phyloP scores from a whole-genome alignment of 1,139 yeast species.

The Saccharomyces hybrid region DNA sequence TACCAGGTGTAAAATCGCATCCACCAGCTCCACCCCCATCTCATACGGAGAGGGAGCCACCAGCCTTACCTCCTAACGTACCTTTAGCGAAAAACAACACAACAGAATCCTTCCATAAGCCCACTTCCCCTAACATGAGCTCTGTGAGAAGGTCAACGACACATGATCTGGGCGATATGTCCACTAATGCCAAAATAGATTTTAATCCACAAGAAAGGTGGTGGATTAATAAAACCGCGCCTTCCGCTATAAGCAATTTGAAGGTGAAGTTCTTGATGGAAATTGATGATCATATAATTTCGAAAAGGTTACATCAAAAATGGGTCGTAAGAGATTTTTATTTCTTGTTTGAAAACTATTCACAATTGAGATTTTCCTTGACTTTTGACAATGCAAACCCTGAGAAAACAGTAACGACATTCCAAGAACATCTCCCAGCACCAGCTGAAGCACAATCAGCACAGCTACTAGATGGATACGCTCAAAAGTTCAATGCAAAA shows the following conservation, averaged over 20 bases:
- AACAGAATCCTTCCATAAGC: not conserved
- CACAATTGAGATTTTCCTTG: constrained; percentile 50
- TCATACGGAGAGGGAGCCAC: constrained; percentile 4
- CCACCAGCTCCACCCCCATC: not conserved
- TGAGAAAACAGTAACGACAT: constrained; percentile 40
- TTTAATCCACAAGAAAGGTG: constrained; percentile 33
- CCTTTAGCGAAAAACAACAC: not conserved
- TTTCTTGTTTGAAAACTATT: constrained; percentile 63
- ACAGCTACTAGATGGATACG: constrained; percentile 41
- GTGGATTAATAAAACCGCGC: constrained; percentile 43
- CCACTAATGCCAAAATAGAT: constrained; percentile 18
- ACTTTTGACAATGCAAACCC: constrained; percentile 54
- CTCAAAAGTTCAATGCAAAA: constrained; percentile 40
- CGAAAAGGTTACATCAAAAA: constrained; percentile 50
- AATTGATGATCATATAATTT: constrained; percentile 50
- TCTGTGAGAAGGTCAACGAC: constrained; percentile 11
- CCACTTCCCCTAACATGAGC: not conserved
- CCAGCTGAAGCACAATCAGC: constrained; percentile 7
- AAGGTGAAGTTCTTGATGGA: constrained; percentile 45
- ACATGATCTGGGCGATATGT: constrained; percentile 10
- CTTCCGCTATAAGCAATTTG: constrained; percentile 41
- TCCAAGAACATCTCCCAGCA: constrained; percentile 16
- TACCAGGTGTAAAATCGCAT: not conserved
- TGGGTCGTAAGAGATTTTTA: constrained; percentile 59
- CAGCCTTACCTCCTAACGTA: constrained; percentile 10